phyloP scores from a whole-genome alignment of 2,329 filamentous ascomycete genomes.

The Chaetomium strumarium region DNA sequence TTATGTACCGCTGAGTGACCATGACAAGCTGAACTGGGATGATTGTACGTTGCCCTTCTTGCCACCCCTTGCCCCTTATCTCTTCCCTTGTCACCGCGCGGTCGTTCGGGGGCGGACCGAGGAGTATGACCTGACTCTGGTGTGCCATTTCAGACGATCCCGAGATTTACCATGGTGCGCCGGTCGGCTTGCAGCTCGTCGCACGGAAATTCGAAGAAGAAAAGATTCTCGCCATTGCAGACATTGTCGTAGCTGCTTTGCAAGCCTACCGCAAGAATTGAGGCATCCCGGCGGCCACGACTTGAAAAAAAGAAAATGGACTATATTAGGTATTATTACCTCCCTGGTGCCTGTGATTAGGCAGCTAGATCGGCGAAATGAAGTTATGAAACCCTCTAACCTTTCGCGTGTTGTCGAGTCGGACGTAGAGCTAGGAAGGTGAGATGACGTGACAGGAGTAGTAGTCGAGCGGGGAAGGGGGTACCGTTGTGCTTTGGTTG shows the following conservation, averaged over 20 bases:
- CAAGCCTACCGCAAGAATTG: conserved; percentile 2
- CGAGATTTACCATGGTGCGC: conserved; percentile 41
- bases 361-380: too few species aligned
- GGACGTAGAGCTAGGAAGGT: too few species aligned
- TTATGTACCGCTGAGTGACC: conserved; percentile 36
- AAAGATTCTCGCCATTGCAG: conserved; percentile 41
- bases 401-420: too few species aligned
- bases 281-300: background rate
- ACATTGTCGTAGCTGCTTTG: conserved; percentile 26
- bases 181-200: conserved; percentile 43
- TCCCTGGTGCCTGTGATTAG: too few species aligned
- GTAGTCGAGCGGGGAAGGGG: too few species aligned
- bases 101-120: background rate
- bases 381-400: too few species aligned
- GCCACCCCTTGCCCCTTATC: background rate
- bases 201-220: conserved; percentile 46
- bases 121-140: background rate
- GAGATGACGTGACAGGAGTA: too few species aligned
- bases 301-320: too few species aligned
- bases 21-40: conserved; percentile 39
- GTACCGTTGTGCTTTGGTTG: too few species aligned
- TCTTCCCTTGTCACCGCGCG: background rate
- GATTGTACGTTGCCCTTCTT: conserved; percentile 38
- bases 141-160: conserved; percentile 37
- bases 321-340: too few species aligned